Evolutionary conservation across 139 green algal species (phyloP), one percentile per base, ranked within the genome.

Genomic region (Chlamydomonas asymmetrica): DNA sequence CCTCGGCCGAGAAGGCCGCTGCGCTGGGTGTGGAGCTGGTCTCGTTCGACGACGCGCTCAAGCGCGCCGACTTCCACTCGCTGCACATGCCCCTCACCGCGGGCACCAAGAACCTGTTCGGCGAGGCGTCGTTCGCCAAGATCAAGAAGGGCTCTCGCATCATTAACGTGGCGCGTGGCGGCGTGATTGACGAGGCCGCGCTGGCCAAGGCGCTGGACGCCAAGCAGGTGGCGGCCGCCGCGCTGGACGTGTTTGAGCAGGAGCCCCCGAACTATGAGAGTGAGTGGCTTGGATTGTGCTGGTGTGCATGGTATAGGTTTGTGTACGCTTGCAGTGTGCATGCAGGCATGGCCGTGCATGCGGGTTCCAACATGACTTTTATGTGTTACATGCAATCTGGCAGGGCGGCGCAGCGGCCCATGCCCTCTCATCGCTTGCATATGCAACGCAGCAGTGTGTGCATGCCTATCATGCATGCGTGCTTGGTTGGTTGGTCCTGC

Each of bases 81-180:
- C 88, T 97, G 62, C 92, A 97, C 86, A 97, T 96, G 91, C 92
- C 92, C 18, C 85, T 97, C 35, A 96, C 91, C 16, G 81, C 87
- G 40, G 39, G 27, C 69, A 75, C 69, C 52, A 87, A 90, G 79
- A 81, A 92, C 80, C 87, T 98, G 70, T 97, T 98, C 83, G 90
- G 91, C 73, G 92, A 97, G 64, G 90, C 86, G 13, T 82, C 85
- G 0, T 98, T 98, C 74, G 79, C 71, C 65, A 96, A 93, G 75
- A 96, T 94, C 63, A 97, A 97, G 86, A 91, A 39, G 52, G 92
- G 94, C 45, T 91, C 88, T 0, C 88, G 95, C 62, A 92, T 98
- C 64, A 86, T 98, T 59, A 98, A 98, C 72, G 95, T 98, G 20
- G 95, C 95, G 1, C 88, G 95, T 40, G 95, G 95, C 34, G 95